phyloP scores from a whole-genome alignment of 192 early-diverging fungal genomes.

The Pecoramyces ruminantium region DNA sequence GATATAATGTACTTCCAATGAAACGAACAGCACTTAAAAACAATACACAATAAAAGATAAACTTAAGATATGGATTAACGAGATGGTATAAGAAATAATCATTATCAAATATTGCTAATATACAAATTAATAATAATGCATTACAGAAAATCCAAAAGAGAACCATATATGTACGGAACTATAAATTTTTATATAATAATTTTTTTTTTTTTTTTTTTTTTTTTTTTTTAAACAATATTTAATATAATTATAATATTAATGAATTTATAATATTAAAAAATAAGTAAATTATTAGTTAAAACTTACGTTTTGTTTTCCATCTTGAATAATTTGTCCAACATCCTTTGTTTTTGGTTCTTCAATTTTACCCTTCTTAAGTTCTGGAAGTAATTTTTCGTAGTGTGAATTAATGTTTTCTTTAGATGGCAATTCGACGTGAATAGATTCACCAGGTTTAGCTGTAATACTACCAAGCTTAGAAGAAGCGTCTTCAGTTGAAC shows the following conservation, averaged over 20 bases:
- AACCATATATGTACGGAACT: constrained; percentile 68
- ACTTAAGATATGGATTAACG: constrained; percentile 12
- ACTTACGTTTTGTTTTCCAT: constrained; percentile 52
- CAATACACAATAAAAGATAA: constrained; percentile 77
- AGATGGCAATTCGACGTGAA: constrained; percentile 56
- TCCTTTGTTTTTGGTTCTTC: constrained; percentile 25
- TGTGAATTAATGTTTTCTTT: constrained; percentile 61
- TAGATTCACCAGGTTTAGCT: constrained; percentile 57
- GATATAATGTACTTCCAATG: constrained; percentile 54
- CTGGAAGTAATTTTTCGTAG: constrained; percentile 61
- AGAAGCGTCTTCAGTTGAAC: constrained; percentile 34
- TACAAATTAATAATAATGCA: constrained; percentile 29
- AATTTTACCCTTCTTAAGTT: constrained; percentile 28
- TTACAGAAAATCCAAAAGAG: constrained; percentile 80
- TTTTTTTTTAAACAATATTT: too few species aligned
- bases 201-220: too few species aligned
- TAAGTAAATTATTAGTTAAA: too few species aligned
- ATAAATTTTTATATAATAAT: background rate
- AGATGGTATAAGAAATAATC: background rate
- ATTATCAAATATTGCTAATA: background rate
- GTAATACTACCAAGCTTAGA: background rate
- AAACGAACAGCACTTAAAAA: constrained; percentile 55
- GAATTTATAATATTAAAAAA: too few species aligned
- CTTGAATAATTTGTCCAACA: constrained; percentile 62
- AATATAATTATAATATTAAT: too few species aligned